Evolutionary conservation across 2,329 filamentous ascomycete genomes (phyloP).

Genomic region (Shiraia bambusicola): DNA sequence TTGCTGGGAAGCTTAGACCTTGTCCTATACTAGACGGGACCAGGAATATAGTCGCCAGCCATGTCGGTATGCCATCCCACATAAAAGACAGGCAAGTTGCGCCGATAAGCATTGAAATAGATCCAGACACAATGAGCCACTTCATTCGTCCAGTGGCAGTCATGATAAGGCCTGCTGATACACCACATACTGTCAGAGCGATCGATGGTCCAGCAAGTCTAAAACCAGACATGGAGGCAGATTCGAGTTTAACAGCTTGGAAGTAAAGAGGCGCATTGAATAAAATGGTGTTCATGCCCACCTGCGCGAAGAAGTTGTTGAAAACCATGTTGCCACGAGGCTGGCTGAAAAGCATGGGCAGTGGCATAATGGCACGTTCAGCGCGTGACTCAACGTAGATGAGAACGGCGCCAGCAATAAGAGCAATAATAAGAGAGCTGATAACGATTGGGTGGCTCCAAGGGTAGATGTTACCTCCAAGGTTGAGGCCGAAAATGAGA

Average conservation of each 20-base stretch:
- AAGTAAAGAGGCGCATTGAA: constrained; percentile 74
- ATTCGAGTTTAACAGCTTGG: constrained; percentile 53
- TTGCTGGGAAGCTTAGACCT: constrained; percentile 47
- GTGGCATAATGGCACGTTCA: constrained; percentile 52
- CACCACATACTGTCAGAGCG: constrained; percentile 46
- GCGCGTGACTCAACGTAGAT: constrained; percentile 44
- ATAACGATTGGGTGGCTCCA: constrained; percentile 56
- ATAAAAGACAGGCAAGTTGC: constrained; percentile 39
- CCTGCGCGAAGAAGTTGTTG: constrained; percentile 54
- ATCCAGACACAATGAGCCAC: constrained; percentile 45
- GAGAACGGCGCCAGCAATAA: constrained; percentile 45
- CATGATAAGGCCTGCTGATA: constrained; percentile 48
- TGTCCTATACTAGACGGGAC: constrained; percentile 45
- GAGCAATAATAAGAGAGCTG: constrained; percentile 47
- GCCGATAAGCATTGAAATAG: constrained; percentile 42
- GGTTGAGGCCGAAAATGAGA: constrained; percentile 54
- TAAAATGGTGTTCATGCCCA: constrained; percentile 58
- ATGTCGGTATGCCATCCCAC: constrained; percentile 43
- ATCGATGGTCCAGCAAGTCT: constrained; percentile 66
- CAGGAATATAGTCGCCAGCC: constrained; percentile 46
- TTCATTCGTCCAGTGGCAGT: constrained; percentile 48
- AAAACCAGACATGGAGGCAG: constrained; percentile 70
- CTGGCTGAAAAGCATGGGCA: constrained; percentile 49
- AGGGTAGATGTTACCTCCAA: constrained; percentile 55
- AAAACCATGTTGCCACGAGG: constrained; percentile 54